Evolutionary conservation across 345 rosid species (phyloP).

Genomic region (Citrus maxima): DNA sequence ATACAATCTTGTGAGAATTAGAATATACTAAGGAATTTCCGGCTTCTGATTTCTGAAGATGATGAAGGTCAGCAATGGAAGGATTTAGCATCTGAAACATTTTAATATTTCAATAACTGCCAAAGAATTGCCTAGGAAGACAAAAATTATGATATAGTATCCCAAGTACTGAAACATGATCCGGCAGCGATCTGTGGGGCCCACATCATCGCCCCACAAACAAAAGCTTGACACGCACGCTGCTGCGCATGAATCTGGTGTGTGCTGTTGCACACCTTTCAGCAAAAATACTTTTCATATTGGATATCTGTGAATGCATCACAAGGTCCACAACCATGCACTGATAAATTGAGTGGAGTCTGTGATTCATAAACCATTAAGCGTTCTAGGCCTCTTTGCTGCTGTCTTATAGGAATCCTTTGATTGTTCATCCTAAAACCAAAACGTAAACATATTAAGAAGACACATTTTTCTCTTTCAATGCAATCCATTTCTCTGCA

Average conservation of each 20-base stretch:
- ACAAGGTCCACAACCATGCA: neutral
- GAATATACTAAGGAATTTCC: neutral
- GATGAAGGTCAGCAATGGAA: neutral
- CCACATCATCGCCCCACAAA: too few species aligned
- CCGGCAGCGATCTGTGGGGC: too few species aligned
- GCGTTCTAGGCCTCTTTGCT: neutral
- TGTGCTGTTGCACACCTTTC: too few species aligned
- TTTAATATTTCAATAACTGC: neutral
- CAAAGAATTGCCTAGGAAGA: neutral
- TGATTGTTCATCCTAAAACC: neutral
- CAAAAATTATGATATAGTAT: neutral
- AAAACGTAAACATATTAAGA: neutral
- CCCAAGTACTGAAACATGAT: neutral
- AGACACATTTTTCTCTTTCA: too few species aligned
- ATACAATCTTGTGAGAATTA: neutral
- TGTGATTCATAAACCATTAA: neutral
- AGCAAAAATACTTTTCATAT: too few species aligned
- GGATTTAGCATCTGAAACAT: neutral
- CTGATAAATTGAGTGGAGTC: neutral
- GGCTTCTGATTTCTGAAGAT: neutral
- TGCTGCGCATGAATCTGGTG: too few species aligned
- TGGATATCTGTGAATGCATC: neutral
- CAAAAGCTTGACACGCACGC: too few species aligned
- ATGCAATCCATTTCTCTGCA: too few species aligned
- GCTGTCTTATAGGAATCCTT: neutral